Conservation (phyloP, 2,329 filamentous ascomycete species). For the Colletotrichum navitas region DNA sequence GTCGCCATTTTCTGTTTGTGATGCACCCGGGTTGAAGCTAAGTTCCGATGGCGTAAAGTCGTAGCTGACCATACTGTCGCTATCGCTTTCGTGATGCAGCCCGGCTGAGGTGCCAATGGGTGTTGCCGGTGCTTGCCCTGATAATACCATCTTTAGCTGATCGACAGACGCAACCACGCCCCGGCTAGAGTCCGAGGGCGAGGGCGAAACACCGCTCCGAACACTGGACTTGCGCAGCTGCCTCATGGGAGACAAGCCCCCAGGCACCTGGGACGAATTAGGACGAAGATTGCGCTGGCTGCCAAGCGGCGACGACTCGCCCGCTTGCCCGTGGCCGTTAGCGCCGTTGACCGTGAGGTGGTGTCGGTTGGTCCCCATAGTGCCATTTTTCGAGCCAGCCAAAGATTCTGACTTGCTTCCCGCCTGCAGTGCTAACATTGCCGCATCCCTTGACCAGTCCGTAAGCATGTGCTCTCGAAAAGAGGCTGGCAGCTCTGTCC, state of each 20-base stretch:
- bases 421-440: conserved; percentile 76
- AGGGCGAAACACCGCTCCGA: conserved; percentile 63
- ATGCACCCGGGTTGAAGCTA: conserved; percentile 65
- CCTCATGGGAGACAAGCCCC: conserved; percentile 50
- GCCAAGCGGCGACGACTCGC: conserved; percentile 62
- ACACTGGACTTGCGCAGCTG: conserved; percentile 68
- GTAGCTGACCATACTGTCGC: conserved; percentile 79
- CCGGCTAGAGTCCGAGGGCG: conserved; percentile 58
- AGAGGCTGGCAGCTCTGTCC: conserved; percentile 71
- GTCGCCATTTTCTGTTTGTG: conserved; percentile 46
- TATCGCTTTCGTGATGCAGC: conserved; percentile 65
- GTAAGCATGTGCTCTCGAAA: conserved; percentile 82
- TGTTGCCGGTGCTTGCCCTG: conserved; percentile 61
- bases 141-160: conserved; percentile 72
- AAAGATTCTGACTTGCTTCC: conserved; percentile 80
- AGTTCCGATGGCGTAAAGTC: conserved; percentile 76
- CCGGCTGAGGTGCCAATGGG: conserved; percentile 55
- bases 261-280: conserved; percentile 55
- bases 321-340: conserved; percentile 55
- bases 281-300: conserved; percentile 65
- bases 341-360: conserved; percentile 68
- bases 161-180: conserved; percentile 71
- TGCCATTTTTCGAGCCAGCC: conserved; percentile 79
- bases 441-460: conserved; percentile 83
- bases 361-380: conserved; percentile 64